Evolutionary conservation across 2,329 filamentous ascomycete genomes (phyloP).

Genomic region (Sphaerostilbella broomeana): DNA sequence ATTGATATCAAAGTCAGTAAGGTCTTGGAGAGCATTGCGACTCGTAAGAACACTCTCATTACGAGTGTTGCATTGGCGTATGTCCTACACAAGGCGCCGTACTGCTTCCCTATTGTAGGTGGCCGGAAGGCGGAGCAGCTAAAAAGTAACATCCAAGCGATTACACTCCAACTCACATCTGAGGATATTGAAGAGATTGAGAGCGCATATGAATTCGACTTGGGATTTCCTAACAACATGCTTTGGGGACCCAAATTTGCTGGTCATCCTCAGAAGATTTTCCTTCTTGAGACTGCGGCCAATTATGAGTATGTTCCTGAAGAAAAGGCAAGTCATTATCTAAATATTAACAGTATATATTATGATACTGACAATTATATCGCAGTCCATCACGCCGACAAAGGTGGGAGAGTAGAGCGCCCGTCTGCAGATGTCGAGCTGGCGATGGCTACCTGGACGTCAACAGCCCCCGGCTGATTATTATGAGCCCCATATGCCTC

Average conservation of each 20-base stretch:
- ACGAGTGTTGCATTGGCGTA: constrained; percentile 60
- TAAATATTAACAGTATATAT: too few relatives aligned
- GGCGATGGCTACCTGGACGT: constrained; percentile 26
- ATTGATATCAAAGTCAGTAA: constrained; percentile 45
- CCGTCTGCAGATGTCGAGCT: constrained; percentile 25
- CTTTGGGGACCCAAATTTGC: constrained; percentile 38
- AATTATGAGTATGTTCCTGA: constrained; percentile 44
- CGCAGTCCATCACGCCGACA: constrained; percentile 35
- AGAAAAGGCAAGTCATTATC: constrained; percentile 29
- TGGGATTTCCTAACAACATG: constrained; percentile 61
- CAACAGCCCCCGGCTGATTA: constrained; percentile 10
- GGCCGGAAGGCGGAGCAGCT: constrained; percentile 64
- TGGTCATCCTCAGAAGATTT: constrained; percentile 35
- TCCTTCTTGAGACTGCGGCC: constrained; percentile 41
- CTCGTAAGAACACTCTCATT: constrained; percentile 35
- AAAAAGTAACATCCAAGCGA: constrained; percentile 61
- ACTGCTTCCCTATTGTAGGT: constrained; percentile 68
- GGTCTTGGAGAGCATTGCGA: constrained; percentile 44
- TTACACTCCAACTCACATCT: constrained; percentile 51
- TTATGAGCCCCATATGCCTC: background rate
- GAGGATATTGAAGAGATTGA: constrained; percentile 64
- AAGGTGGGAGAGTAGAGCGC: constrained; percentile 37
- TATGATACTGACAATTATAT: too few relatives aligned
- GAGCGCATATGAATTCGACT: constrained; percentile 51
- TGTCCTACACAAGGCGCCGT: constrained; percentile 63